These are phyloP conservation scores for Claviceps citrina DNA, from an alignment of 2,329 filamentous ascomycete species.

Conservation along the genomic window DNA sequence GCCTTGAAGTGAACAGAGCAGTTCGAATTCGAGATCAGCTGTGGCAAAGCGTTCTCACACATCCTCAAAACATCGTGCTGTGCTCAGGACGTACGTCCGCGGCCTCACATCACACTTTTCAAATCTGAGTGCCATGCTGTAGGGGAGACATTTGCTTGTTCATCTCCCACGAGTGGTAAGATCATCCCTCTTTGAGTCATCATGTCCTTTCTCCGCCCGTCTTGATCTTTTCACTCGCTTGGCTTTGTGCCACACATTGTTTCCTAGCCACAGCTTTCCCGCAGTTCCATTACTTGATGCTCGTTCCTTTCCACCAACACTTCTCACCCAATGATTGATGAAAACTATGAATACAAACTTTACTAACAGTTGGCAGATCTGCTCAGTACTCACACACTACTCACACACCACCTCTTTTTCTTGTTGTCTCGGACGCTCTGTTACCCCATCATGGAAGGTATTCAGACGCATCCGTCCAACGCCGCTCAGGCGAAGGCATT, in stretches of 20 bases:
- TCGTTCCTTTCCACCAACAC: too few species aligned
- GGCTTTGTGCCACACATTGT: too few species aligned
- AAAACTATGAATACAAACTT: background rate
- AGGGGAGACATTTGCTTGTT: constrained; percentile 98
- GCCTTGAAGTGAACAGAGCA: constrained; percentile 17
- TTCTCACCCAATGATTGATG: too few species aligned
- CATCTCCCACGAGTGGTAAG: constrained; percentile 69
- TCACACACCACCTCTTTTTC: constrained; percentile 2
- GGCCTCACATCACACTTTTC: constrained; percentile 10
- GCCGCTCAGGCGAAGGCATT: constrained; percentile 92
- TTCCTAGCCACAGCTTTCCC: too few species aligned
- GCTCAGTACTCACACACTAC: constrained; percentile 12
- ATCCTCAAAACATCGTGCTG: constrained; percentile 6
- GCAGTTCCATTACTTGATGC: too few species aligned
- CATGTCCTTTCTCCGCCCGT: background rate
- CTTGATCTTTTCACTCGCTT: too few species aligned
- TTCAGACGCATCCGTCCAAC: constrained; percentile 82
- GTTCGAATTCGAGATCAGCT: constrained; percentile 7
- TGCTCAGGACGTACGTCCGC: constrained; percentile 9
- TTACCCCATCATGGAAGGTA: constrained; percentile 56
- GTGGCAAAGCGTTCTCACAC: background rate
- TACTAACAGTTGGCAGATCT: constrained; percentile 16
- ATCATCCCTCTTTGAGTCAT: constrained; percentile 10
- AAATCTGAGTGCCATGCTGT: constrained; percentile 26
- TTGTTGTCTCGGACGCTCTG: too few species aligned